Conservation (phyloP, 208 protist species). For the Leishmania amazonensis region DNA sequence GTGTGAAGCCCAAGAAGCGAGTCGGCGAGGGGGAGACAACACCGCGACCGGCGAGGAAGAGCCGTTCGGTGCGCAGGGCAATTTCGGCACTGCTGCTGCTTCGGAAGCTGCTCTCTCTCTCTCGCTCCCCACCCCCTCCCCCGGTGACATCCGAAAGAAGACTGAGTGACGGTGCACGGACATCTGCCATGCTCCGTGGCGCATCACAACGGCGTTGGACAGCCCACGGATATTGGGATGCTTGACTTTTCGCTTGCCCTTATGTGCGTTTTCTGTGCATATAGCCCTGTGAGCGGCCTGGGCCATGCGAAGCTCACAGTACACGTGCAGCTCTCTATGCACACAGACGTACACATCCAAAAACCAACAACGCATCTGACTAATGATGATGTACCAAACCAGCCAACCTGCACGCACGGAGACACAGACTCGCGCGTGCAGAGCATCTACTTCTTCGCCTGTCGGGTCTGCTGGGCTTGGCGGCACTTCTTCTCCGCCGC, state of each 20-base stretch:
- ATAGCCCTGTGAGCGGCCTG: background rate
- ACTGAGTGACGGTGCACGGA: background rate
- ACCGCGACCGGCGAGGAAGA: background rate
- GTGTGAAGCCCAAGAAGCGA: background rate
- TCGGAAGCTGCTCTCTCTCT: background rate
- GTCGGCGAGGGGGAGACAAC: background rate
- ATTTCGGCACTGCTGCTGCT: background rate
- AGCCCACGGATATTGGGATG: background rate
- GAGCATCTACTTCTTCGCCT: constrained; percentile 19
- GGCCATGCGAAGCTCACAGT: background rate
- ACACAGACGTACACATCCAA: background rate
- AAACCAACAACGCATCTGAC: background rate
- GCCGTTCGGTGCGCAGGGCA: too few species aligned
- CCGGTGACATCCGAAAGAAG: background rate
- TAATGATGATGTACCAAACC: background rate
- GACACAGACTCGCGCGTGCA: background rate
- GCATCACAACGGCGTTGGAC: background rate
- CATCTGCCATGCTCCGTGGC: background rate
- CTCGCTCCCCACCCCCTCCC: background rate
- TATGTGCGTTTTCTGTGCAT: background rate
- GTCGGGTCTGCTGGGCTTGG: constrained; percentile 52
- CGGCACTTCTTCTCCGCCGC: constrained; percentile 80
- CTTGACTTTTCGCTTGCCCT: background rate
- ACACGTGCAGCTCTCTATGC: background rate
- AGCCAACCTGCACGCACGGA: background rate